These are phyloP conservation scores for Arabidopsis hybrid DNA, from an alignment of 441 rosid genomes.

Conservation along the genomic window DNA sequence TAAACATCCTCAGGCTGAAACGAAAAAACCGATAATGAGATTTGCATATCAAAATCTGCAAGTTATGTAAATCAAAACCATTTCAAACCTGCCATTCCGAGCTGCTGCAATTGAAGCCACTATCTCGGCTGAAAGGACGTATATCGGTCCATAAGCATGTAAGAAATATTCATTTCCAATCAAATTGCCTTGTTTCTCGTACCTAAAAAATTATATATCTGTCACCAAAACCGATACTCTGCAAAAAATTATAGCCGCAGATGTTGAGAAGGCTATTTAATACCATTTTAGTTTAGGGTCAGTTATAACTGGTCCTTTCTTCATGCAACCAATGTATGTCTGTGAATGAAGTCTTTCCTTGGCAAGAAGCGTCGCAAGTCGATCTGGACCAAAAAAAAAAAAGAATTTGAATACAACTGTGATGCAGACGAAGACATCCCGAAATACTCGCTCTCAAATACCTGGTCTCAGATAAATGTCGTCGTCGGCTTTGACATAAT, in stretches of 20 bases:
- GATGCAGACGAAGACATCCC: not conserved
- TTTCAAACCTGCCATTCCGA: conserved; percentile 66
- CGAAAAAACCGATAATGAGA: not conserved
- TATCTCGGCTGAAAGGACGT: conserved; percentile 72
- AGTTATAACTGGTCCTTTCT: conserved; percentile 86
- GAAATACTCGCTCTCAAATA: conserved; percentile 14
- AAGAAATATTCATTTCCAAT: conserved; percentile 80
- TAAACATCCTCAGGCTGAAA: conserved; percentile 81
- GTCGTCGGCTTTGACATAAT: conserved; percentile 80
- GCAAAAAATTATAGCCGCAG: not conserved
- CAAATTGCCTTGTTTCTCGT: conserved; percentile 69
- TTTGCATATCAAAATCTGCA: not conserved
- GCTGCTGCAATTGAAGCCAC: conserved; percentile 71
- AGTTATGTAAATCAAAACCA: conserved; percentile 8
- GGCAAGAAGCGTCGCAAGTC: conserved; percentile 80
- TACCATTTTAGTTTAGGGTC: conserved; percentile 83
- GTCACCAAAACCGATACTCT: conserved; percentile 11
- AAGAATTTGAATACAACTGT: not conserved
- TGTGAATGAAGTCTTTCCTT: conserved; percentile 66
- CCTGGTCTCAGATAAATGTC: conserved; percentile 87
- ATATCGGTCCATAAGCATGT: conserved; percentile 86
- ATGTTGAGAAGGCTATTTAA: not conserved
- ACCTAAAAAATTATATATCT: conserved; percentile 51
- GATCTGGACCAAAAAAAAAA: conserved; percentile 50
- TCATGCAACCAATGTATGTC: conserved; percentile 87